These are phyloP conservation scores for Bertia moriformis DNA, from an alignment of 2,329 filamentous ascomycete species.

Conservation along the genomic window DNA sequence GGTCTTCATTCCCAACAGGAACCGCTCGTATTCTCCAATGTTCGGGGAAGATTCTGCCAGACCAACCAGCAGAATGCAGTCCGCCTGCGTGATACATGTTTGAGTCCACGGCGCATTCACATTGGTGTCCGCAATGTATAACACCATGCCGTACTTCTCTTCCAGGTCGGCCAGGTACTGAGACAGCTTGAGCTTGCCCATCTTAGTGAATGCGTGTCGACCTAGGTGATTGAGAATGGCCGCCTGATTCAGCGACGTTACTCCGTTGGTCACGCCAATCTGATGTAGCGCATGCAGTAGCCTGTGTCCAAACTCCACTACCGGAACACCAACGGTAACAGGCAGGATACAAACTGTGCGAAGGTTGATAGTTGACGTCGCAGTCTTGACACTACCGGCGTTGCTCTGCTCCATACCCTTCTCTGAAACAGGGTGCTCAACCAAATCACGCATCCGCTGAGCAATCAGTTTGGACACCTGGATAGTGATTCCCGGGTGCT, in stretches of 20 bases:
- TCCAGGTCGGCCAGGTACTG: slow-evolving; percentile 94
- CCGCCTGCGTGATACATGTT: slow-evolving; percentile 90
- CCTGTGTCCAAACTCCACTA: slow-evolving; percentile 85
- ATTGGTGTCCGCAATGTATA: slow-evolving; percentile 94
- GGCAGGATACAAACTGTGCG: slow-evolving; percentile 85
- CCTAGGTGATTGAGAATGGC: slow-evolving; percentile 90
- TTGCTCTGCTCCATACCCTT: not conserved
- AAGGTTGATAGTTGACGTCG: slow-evolving; percentile 79
- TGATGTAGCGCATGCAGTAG: slow-evolving; percentile 78
- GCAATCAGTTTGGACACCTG: slow-evolving; percentile 99
- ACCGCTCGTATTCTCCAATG: slow-evolving; percentile 92
- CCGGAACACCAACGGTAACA: slow-evolving; percentile 78
- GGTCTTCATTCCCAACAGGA: slow-evolving; percentile 91
- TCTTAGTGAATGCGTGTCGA: slow-evolving; percentile 88
- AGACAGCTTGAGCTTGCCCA: slow-evolving; percentile 89
- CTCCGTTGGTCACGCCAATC: slow-evolving; percentile 76
- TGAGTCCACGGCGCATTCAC: slow-evolving; percentile 98
- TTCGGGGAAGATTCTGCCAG: slow-evolving; percentile 77
- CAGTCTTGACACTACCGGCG: slow-evolving; percentile 9
- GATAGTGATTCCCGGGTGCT: slow-evolving; percentile 95
- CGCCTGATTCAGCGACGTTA: slow-evolving; percentile 82
- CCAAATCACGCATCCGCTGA: slow-evolving; percentile 75
- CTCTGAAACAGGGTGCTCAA: slow-evolving; percentile 56
- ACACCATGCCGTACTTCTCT: slow-evolving; percentile 87
- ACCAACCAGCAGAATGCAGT: slow-evolving; percentile 86